A percentile compares a stretch with the other conserved stretches of the same genome.
phyloP scores from a whole-genome alignment of 257 asterid species.

The Solanum chilense region DNA sequence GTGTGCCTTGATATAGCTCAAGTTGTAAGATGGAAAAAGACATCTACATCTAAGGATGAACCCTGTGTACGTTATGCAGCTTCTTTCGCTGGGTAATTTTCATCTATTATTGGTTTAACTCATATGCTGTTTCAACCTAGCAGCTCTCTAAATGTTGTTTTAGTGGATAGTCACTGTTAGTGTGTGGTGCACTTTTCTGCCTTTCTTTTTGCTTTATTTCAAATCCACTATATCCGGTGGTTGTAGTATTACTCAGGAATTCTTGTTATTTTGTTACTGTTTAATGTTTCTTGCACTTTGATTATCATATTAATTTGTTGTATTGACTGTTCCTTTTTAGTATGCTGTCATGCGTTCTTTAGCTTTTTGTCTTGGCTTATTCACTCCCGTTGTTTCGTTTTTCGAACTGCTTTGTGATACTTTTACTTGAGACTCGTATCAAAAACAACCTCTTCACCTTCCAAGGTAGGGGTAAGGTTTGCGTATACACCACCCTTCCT shows the following conservation, averaged over 20 bases:
- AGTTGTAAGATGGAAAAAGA: slow-evolving; percentile 81
- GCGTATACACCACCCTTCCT: background rate
- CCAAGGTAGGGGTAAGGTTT: background rate
- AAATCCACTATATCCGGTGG: background rate
- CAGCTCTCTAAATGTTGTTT: background rate
- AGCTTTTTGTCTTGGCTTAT: background rate
- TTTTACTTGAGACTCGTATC: background rate
- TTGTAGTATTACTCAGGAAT: background rate
- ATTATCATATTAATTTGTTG: background rate
- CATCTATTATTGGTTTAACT: slow-evolving; percentile 3
- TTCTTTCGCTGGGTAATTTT: slow-evolving; percentile 87
- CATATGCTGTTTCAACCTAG: background rate
- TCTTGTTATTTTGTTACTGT: background rate
- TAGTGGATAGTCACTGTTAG: background rate
- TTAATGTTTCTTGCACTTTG: background rate
- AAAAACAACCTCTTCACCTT: background rate
- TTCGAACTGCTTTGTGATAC: background rate
- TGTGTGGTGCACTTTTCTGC: background rate
- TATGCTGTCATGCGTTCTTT: background rate
- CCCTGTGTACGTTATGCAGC: slow-evolving; percentile 97
- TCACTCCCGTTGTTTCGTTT: background rate
- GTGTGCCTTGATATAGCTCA: slow-evolving; percentile 90
- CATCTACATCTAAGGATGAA: slow-evolving; percentile 61
- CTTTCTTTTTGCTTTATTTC: background rate
- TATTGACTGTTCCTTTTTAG: background rate